These are phyloP conservation scores for Coemansia sp. DNA, from an alignment of 192 early-diverging fungal genomes.

Conservation along the genomic window DNA sequence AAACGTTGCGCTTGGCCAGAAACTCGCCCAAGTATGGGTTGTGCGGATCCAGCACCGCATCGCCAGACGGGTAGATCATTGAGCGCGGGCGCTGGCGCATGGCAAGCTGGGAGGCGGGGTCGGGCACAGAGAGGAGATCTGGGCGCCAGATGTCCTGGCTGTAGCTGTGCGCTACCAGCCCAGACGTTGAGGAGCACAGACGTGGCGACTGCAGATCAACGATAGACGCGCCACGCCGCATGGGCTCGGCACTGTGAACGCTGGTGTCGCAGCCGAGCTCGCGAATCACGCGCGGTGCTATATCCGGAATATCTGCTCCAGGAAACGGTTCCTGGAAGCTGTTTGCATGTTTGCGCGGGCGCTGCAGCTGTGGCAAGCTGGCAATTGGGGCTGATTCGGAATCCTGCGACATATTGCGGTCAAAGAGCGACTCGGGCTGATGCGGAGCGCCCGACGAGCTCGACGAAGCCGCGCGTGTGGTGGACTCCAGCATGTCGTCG, in stretches of 20 bases:
- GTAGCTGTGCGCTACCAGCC: slow-evolving; percentile 11
- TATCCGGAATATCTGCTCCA: slow-evolving; percentile 6
- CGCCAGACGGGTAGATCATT: slow-evolving; percentile 18
- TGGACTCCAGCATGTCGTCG: not conserved
- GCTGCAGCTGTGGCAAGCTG: slow-evolving; percentile 24
- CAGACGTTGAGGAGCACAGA: slow-evolving; percentile 27
- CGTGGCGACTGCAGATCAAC: slow-evolving; percentile 13
- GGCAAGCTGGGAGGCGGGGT: slow-evolving; percentile 16
- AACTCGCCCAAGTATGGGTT: slow-evolving; percentile 50
- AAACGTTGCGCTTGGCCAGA: slow-evolving; percentile 20
- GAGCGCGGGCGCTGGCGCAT: slow-evolving; percentile 36
- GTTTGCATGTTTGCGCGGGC: not conserved
- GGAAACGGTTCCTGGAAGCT: slow-evolving; percentile 10
- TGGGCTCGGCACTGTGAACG: slow-evolving; percentile 4
- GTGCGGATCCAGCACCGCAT: slow-evolving; percentile 26
- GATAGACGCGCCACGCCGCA: slow-evolving; percentile 7
- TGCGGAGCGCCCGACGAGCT: slow-evolving; percentile 21
- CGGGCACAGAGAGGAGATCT: slow-evolving; percentile 38
- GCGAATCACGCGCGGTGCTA: not conserved
- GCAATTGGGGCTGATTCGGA: slow-evolving; percentile 28
- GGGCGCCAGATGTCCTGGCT: slow-evolving; percentile 39
- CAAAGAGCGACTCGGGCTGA: slow-evolving; percentile 28
- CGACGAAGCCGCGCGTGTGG: slow-evolving; percentile 8
- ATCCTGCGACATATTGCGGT: slow-evolving; percentile 21
- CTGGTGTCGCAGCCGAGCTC: slow-evolving; percentile 10